Evolutionary conservation across 306 rosid species (phyloP), one percentile per base, ranked within the genome.

Genomic region (Castanospermum australe): DNA sequence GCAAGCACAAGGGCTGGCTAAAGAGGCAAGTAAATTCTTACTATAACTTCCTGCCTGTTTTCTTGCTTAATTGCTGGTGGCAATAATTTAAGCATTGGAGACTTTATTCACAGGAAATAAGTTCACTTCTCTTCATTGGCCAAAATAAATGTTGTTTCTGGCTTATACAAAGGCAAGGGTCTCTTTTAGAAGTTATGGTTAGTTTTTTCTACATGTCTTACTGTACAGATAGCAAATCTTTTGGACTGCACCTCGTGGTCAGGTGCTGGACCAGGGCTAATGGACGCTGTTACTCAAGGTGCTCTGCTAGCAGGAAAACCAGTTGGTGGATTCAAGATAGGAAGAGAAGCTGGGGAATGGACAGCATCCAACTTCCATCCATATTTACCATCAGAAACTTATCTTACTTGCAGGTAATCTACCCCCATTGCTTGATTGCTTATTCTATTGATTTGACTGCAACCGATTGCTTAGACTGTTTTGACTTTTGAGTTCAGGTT

Each of bases 281-380:
- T 95, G 99, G 98, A 92, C 56, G 99, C 99, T 28, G 97, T 88
- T 61, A 87, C 91, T 20, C 88, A 92, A 85, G 98, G 99, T 81
- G 96, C 94, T 67, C 41, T 92, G 71, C 82, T 71, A 72, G 97
- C 89, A 15, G 94, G 94, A 73, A 94, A 91, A 61, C 86, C 88
- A 0, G 95, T 92, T 42, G 99, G 95, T 11, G 99, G 97, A 17
- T 90, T 92, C 78, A 95, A 95, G 91, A 92, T 95, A 12, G 92
- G 92, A 74, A 88, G 20, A 91, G 98, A 95, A 87, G 88, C 98
- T 11, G 87, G 92, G 0, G 95, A 95, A 83, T 88, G 94, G 99
- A 88, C 90, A 7, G 73, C 97, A 4, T 95, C 99, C 24, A 85
- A 88, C 35, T 83, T 82, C 72, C 99, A 95, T 84, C 89, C 97